phyloP scores from a whole-genome alignment of 1,284 basidiomycete species.

The Sporisorium iseilematis-ciliati region DNA sequence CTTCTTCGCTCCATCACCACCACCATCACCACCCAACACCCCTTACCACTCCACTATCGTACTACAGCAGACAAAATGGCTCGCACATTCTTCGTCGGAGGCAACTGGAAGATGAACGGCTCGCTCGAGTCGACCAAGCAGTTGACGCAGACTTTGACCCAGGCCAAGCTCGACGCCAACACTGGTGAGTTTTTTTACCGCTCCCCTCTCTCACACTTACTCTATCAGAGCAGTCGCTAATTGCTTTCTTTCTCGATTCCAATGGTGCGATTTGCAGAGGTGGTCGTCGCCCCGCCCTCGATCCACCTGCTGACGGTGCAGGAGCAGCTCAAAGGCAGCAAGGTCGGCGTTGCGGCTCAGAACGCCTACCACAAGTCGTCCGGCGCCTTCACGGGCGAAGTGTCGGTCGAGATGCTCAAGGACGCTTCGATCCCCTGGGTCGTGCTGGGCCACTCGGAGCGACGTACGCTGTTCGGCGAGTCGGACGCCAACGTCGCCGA shows the following conservation, averaged over 20 bases:
- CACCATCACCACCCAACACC: not conserved
- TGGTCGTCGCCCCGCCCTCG: constrained; percentile 67
- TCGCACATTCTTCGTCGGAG: constrained; percentile 66
- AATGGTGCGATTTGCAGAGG: constrained; percentile 40
- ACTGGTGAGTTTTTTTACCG: constrained; percentile 39
- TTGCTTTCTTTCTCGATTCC: not conserved
- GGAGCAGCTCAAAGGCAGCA: constrained; percentile 53
- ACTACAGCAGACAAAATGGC: constrained; percentile 41
- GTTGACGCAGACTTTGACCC: constrained; percentile 59
- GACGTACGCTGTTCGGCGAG: constrained; percentile 91
- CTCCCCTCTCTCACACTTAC: not conserved
- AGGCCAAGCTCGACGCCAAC: constrained; percentile 65
- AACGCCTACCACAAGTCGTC: constrained; percentile 87
- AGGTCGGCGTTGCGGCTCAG: constrained; percentile 80
- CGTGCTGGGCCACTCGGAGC: constrained; percentile 97
- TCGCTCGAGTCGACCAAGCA: constrained; percentile 64
- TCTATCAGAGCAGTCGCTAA: not conserved
- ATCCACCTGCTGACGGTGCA: constrained; percentile 64
- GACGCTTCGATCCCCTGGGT: constrained; percentile 91
- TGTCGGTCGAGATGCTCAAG: constrained; percentile 76
- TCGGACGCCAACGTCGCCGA: constrained; percentile 83
- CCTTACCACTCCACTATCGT: not conserved
- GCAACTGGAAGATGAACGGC: constrained; percentile 70
- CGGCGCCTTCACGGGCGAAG: constrained; percentile 86
- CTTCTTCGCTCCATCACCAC: constrained; percentile 16